A percentile compares a stretch with the other conserved stretches of the same genome.
Evolutionary conservation across 805 yeast genomes (phyloP).

Genomic region (Lachancea thermotolerans): DNA sequence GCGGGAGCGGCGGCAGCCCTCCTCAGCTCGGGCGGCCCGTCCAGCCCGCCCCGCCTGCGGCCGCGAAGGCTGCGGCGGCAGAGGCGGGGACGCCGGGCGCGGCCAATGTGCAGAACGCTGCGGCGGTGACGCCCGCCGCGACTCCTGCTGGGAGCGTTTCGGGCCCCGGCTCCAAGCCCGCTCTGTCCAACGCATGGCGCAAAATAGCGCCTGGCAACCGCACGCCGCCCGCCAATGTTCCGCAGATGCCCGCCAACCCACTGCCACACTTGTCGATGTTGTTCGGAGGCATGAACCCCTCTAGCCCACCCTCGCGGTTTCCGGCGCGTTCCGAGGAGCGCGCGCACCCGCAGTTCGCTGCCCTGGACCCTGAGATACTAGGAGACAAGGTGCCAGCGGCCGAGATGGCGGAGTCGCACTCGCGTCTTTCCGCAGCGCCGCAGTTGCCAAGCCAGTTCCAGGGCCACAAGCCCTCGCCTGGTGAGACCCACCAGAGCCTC

Average conservation of each 20-base stretch:
- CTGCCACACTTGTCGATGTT: constrained; percentile 12
- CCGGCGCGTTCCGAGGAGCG: not conserved
- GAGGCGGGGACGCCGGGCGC: not conserved
- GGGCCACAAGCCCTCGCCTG: not conserved
- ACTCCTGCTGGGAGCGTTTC: not conserved
- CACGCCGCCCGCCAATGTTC: not conserved
- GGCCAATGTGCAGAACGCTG: no score
- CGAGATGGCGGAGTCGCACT: not conserved
- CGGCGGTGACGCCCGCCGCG: not conserved
- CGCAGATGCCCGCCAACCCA: not conserved
- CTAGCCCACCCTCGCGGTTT: not conserved
- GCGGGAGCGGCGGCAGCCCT: not conserved
- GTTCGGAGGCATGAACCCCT: constrained; percentile 4
- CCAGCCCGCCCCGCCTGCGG: not conserved
- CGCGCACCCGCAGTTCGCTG: not conserved
- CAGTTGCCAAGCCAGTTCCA: not conserved
- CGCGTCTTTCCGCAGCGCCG: not conserved
- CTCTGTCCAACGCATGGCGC: not conserved
- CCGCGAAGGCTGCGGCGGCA: not conserved
- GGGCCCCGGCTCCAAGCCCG: not conserved
- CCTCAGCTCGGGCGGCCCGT: not conserved
- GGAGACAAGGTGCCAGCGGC: not conserved
- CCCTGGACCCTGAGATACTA: constrained; percentile 3
- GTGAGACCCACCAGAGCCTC: no score
- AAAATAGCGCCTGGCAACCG: constrained; percentile 1